Percentiles rank a stretch among this genome's conserved stretches.
These are phyloP conservation scores for Nemania bipapillata DNA, from an alignment of 2,329 filamentous ascomycete species.

Conservation along the genomic window DNA sequence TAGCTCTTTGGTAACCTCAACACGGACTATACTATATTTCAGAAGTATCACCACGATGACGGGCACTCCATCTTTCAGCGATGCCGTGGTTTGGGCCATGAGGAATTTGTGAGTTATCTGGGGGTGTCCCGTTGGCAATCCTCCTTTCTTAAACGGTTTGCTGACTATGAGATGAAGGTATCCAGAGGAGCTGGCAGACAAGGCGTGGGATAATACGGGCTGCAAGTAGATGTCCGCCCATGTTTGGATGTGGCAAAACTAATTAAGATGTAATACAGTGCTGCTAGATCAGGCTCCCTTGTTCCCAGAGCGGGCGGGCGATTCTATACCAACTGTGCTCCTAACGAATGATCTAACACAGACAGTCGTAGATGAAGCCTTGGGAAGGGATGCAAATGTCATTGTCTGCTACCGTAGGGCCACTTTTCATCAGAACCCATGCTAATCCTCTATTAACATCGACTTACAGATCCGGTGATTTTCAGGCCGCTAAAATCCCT, in stretches of 20 bases:
- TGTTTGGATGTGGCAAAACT: neutral
- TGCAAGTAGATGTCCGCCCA: conserved; percentile 50
- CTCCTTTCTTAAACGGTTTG: neutral
- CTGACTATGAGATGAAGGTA: conserved; percentile 67
- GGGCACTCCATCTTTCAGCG: conserved; percentile 55
- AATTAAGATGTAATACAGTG: conserved; percentile 24
- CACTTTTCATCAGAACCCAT: neutral
- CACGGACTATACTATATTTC: conserved; percentile 23
- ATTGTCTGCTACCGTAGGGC: conserved; percentile 85
- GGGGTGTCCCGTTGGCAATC: neutral
- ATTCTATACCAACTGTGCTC: conserved; percentile 56
- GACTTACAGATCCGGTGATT: conserved; percentile 84
- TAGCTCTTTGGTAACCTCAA: neutral
- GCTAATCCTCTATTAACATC: conserved; percentile 14
- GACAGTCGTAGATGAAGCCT: conserved; percentile 89
- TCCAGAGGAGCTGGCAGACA: conserved; percentile 87
- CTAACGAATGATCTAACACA: conserved; percentile 89
- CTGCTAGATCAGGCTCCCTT: conserved; percentile 64
- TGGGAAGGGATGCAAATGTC: conserved; percentile 77
- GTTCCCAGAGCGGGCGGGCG: conserved; percentile 67
- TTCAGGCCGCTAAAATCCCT: conserved; percentile 92
- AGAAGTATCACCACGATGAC: conserved; percentile 42
- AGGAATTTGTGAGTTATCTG: conserved; percentile 73
- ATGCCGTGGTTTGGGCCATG: conserved; percentile 80
- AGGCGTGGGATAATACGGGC: conserved; percentile 96